These are phyloP conservation scores for Dictyostelium discoideum DNA, from an alignment of 78 protist genomes.

Conservation along the genomic window dicty_2.7 NC_007089.4:3888501-3889000, in stretches of 20 bases:
- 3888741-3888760: not conserved
- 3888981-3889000: too few species aligned
- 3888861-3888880: slow-evolving; percentile 75
- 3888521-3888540: not conserved
- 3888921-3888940: slow-evolving; percentile 83
- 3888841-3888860: slow-evolving; percentile 74
- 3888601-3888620: slow-evolving; percentile 56
- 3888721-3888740: not conserved
- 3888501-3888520: not conserved
- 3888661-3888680: slow-evolving; percentile 67
- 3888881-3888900: slow-evolving; percentile 76
- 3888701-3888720: not conserved
- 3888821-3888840: slow-evolving; percentile 70
- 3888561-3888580: slow-evolving; percentile 31
- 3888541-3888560: not conserved
- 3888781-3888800: slow-evolving; percentile 14
- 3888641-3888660: slow-evolving; percentile 78
- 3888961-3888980: too few species aligned
- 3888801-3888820: slow-evolving; percentile 22
- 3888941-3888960: not conserved
- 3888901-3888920: slow-evolving; percentile 81
- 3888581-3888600: slow-evolving; percentile 69
- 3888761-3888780: not conserved
- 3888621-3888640: slow-evolving; percentile 67
- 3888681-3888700: slow-evolving; percentile 81